Percentiles rank a stretch among this genome's conserved stretches.
Evolutionary conservation across 352 stramenopile species (phyloP).

Genomic region (Phytopythium helicoides): DNA sequence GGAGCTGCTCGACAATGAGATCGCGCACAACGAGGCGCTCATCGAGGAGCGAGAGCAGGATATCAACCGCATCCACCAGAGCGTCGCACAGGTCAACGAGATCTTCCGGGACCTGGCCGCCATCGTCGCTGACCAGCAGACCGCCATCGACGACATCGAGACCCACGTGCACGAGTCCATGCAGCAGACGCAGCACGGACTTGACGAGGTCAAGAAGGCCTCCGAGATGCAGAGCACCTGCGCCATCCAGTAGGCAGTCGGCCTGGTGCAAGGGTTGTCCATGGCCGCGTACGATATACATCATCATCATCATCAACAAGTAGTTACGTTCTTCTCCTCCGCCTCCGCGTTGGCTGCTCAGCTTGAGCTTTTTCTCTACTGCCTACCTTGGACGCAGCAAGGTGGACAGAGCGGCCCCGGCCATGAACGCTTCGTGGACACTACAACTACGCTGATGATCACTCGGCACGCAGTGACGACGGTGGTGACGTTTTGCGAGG

Average conservation of each 20-base stretch:
- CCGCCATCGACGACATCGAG: conserved; percentile 83
- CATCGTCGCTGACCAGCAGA: conserved; percentile 86
- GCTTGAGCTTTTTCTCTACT: too few species aligned
- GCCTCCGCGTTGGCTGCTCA: background rate
- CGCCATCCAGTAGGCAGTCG: conserved; percentile 49
- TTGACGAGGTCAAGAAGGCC: conserved; percentile 85
- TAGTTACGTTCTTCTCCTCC: background rate
- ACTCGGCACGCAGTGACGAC: too few species aligned
- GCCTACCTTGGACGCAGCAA: too few species aligned
- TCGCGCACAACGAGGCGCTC: conserved; percentile 85
- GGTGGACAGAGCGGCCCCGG: too few species aligned
- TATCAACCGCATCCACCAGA: conserved; percentile 86
- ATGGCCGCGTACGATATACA: too few species aligned
- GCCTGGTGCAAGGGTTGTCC: background rate
- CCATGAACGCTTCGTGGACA: too few species aligned
- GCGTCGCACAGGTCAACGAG: conserved; percentile 89
- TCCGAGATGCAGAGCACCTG: conserved; percentile 75
- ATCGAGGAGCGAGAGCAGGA: conserved; percentile 89
- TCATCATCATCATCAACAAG: too few species aligned
- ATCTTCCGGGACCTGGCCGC: conserved; percentile 87
- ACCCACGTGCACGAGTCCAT: conserved; percentile 82
- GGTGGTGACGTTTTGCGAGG: too few species aligned
- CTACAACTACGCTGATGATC: too few species aligned
- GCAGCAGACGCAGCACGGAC: conserved; percentile 78
- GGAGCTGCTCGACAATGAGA: conserved; percentile 73